Evolutionary conservation across 768 basidiomycete species (phyloP).

Genomic region (Coprinopsis sp.): DNA sequence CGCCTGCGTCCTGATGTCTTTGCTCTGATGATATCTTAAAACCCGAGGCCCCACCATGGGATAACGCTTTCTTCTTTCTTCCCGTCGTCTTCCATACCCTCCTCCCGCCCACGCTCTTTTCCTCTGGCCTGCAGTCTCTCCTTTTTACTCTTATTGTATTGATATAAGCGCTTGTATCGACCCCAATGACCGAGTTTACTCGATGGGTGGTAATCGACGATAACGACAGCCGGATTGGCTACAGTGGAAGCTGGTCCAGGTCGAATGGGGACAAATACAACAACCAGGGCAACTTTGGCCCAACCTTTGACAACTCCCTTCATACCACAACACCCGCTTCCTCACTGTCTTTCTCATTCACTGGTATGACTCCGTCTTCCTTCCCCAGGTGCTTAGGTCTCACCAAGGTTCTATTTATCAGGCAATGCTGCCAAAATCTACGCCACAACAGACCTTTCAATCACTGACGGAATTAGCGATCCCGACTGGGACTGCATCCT

Average conservation of each 20-base stretch:
- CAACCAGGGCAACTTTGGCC: constrained; percentile 1
- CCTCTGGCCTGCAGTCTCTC: no score
- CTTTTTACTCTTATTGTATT: not conserved
- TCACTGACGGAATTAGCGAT: not conserved
- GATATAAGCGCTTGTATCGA: no score
- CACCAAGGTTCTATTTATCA: not conserved
- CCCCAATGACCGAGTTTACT: not conserved
- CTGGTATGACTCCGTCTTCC: not conserved
- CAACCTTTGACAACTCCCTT: constrained; percentile 2
- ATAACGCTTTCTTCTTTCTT: not conserved
- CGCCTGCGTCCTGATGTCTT: no score
- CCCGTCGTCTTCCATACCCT: not conserved
- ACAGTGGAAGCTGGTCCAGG: not conserved
- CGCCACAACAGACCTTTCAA: constrained; percentile 3
- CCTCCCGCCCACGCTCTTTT: not conserved
- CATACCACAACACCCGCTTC: not conserved
- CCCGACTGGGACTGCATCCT: constrained; percentile 4
- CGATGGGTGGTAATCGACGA: not conserved
- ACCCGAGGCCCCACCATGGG: no score
- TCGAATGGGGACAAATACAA: not conserved
- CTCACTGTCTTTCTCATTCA: constrained; percentile 2
- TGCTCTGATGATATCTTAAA: no score
- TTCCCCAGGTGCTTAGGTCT: no score
- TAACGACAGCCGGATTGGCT: not conserved
- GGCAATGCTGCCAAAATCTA: constrained; percentile 5